A percentile compares a stretch with the other conserved stretches of the same genome.
These are phyloP conservation scores for Candida freyschussii DNA, from an alignment of 1,139 yeast species.

Conservation along the genomic window DNA sequence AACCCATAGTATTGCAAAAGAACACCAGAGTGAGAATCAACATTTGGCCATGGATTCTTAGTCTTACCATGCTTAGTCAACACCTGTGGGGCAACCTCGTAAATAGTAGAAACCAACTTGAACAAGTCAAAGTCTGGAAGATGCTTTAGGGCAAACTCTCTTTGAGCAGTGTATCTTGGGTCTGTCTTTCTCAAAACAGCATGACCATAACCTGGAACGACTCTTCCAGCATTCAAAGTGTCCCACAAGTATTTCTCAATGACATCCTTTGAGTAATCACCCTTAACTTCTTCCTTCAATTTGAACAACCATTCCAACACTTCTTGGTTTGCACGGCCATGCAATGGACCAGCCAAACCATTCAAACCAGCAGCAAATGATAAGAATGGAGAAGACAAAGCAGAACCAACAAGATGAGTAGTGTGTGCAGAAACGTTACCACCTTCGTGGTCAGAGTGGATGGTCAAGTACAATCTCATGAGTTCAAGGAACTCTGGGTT, in stretches of 20 bases:
- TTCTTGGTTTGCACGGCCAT: slow-evolving; percentile 42
- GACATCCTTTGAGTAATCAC: too few species aligned
- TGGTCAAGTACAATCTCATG: slow-evolving; percentile 38
- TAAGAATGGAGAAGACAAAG: slow-evolving; percentile 36
- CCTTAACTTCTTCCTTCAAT: slow-evolving; percentile 31
- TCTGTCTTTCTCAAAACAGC: slow-evolving; percentile 42
- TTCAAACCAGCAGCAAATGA: slow-evolving; percentile 39
- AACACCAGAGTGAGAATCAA: slow-evolving; percentile 55
- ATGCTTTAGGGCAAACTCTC: slow-evolving; percentile 31
- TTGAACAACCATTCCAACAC: slow-evolving; percentile 37
- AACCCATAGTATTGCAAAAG: slow-evolving; percentile 56
- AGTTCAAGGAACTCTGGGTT: slow-evolving; percentile 36
- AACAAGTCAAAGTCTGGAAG: slow-evolving; percentile 29
- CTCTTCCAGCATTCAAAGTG: slow-evolving; percentile 37
- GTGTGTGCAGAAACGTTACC: slow-evolving; percentile 43
- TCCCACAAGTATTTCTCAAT: slow-evolving; percentile 34
- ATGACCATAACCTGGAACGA: slow-evolving; percentile 43
- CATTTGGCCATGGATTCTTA: slow-evolving; percentile 62
- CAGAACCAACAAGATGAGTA: slow-evolving; percentile 40
- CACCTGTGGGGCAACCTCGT: slow-evolving; percentile 50
- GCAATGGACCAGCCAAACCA: slow-evolving; percentile 42
- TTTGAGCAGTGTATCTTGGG: slow-evolving; percentile 37
- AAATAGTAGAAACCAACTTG: slow-evolving; percentile 30
- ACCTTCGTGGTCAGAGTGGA: slow-evolving; percentile 45
- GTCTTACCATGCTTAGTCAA: slow-evolving; percentile 56